phyloP scores from a whole-genome alignment of 371 early-diverging fungal species.

The Lichtheimia corymbifera region DNA sequence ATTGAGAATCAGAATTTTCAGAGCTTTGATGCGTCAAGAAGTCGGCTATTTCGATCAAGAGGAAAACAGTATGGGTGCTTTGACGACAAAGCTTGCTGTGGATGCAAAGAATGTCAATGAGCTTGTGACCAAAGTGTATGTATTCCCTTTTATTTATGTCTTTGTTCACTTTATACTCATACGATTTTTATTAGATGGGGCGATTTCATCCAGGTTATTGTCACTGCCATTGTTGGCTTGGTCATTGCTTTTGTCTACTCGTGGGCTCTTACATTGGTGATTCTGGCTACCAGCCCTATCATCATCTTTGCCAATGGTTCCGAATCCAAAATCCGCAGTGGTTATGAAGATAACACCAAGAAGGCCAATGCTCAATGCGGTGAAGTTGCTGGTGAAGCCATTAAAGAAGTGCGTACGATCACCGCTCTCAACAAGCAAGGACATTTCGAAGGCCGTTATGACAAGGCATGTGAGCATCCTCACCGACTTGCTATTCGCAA shows the following conservation, averaged over 20 bases:
- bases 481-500: constrained; percentile 58
- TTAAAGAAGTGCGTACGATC: constrained; percentile 81
- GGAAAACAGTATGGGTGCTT: constrained; percentile 79
- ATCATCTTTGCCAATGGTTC: constrained; percentile 33
- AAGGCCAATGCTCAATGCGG: constrained; percentile 63
- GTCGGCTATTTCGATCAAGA: constrained; percentile 87
- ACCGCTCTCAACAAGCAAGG: constrained; percentile 70
- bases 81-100: constrained; percentile 80
- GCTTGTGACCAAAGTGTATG: constrained; percentile 68
- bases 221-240: constrained; percentile 33
- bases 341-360: constrained; percentile 55
- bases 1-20: constrained; percentile 60
- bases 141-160: constrained; percentile 51
- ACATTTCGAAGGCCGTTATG: constrained; percentile 59
- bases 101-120: constrained; percentile 77
- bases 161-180: no score
- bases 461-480: constrained; percentile 57
- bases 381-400: constrained; percentile 75
- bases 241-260: constrained; percentile 39
- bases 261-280: constrained; percentile 56
- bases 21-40: constrained; percentile 76
- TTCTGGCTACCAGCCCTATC: constrained; percentile 46
- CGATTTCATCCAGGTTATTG: constrained; percentile 45
- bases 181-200: constrained; percentile 25
- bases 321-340: constrained; percentile 29